Evolutionary conservation across 306 rosid species (phyloP).

Genomic region (Cicer pinnatifidum): DNA sequence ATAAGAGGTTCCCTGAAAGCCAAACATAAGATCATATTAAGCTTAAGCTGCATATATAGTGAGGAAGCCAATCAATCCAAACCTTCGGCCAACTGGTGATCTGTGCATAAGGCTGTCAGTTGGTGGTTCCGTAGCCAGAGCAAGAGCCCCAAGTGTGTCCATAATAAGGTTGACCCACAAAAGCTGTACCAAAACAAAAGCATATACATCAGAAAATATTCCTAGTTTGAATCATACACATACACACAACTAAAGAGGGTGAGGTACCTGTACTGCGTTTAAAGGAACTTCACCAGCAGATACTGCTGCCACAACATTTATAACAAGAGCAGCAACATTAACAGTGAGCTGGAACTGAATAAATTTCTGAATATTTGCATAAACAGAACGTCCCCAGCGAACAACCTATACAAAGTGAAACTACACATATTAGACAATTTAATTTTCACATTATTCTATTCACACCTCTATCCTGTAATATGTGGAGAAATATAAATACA

Average conservation of each 20-base stretch:
- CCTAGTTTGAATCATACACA: slow-evolving; percentile 28
- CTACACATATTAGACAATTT: slow-evolving; percentile 10
- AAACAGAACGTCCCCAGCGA: slow-evolving; percentile 98
- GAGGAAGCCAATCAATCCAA: slow-evolving; percentile 40
- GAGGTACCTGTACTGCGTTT: slow-evolving; percentile 78
- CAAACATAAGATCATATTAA: slow-evolving; percentile 47
- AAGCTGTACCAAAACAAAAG: slow-evolving; percentile 63
- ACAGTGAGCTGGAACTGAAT: slow-evolving; percentile 95
- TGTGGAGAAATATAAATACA: background rate
- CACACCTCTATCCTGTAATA: background rate
- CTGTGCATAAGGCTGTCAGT: slow-evolving; percentile 87
- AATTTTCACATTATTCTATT: background rate
- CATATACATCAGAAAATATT: slow-evolving; percentile 41
- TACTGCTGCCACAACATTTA: slow-evolving; percentile 86
- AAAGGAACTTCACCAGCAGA: slow-evolving; percentile 84
- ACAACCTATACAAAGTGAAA: slow-evolving; percentile 66
- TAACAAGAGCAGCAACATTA: slow-evolving; percentile 88
- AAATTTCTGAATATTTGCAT: slow-evolving; percentile 93
- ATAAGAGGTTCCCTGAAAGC: slow-evolving; percentile 87
- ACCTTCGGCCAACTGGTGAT: slow-evolving; percentile 97
- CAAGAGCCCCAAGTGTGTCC: slow-evolving; percentile 99
- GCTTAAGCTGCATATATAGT: slow-evolving; percentile 16
- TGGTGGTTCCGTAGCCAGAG: slow-evolving; percentile 97
- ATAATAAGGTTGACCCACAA: slow-evolving; percentile 97
- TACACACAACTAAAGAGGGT: slow-evolving; percentile 35